Conservation (phyloP, 805 yeast genomes). For the Osmozyma mogii region DNA sequence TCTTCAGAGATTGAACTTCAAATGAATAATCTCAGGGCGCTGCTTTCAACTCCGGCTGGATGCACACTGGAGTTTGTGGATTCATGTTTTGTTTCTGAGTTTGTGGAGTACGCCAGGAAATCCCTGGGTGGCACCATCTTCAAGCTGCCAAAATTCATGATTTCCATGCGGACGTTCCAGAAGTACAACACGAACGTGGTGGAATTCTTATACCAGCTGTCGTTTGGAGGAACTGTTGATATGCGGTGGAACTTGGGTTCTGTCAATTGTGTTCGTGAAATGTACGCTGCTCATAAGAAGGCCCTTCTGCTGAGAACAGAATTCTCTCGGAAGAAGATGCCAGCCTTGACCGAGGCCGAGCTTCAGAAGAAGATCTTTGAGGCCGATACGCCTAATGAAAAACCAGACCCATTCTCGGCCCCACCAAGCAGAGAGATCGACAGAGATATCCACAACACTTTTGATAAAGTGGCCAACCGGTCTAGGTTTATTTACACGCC, state of each 20-base stretch:
- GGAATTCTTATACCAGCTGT: slow-evolving; percentile 60
- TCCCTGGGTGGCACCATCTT: slow-evolving; percentile 78
- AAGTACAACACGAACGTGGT: slow-evolving; percentile 42
- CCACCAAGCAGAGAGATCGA: slow-evolving; percentile 18
- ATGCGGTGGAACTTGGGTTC: slow-evolving; percentile 93
- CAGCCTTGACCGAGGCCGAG: slow-evolving; percentile 18
- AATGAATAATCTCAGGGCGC: slow-evolving; percentile 55
- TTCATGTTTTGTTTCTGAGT: slow-evolving; percentile 43
- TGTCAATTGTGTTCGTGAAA: slow-evolving; percentile 79
- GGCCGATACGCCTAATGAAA: too few relatives aligned
- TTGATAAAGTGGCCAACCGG: slow-evolving; percentile 27
- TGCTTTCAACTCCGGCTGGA: slow-evolving; percentile 54
- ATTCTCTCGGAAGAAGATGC: slow-evolving; percentile 23
- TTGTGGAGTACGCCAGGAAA: slow-evolving; percentile 44
- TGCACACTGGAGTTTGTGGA: slow-evolving; percentile 42
- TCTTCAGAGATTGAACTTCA: slow-evolving; percentile 54
- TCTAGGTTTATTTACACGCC: slow-evolving; percentile 52
- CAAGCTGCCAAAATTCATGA: slow-evolving; percentile 65
- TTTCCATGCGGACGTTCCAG: slow-evolving; percentile 74
- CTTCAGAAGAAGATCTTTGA: background rate
- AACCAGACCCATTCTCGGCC: too few relatives aligned
- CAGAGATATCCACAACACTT: slow-evolving; percentile 29
- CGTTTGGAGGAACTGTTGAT: slow-evolving; percentile 85
- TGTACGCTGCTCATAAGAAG: slow-evolving; percentile 81
- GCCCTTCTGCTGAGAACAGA: slow-evolving; percentile 56